phyloP scores from a whole-genome alignment of 768 basidiomycete species.

The Vararia minispora region DNA sequence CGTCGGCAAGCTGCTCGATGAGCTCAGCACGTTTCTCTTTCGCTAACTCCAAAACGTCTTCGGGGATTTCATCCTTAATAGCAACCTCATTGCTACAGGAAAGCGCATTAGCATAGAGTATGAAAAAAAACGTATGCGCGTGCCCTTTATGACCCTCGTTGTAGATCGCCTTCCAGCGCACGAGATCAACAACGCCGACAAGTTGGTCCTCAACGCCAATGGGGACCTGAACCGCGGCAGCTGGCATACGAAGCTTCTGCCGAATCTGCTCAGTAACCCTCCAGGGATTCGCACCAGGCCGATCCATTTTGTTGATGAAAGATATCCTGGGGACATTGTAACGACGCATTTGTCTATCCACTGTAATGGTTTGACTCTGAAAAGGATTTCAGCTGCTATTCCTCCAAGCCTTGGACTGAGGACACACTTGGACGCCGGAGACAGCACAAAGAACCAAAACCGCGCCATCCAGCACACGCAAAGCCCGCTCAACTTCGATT shows the following conservation, averaged over 20 bases:
- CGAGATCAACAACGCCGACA: conserved; percentile 86
- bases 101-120: not conserved
- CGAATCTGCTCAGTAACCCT: conserved; percentile 88
- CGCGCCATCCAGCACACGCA: conserved; percentile 94
- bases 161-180: conserved; percentile 90
- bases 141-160: conserved; percentile 94
- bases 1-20: conserved; percentile 91
- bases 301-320: conserved; percentile 98
- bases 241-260: conserved; percentile 81
- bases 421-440: conserved; percentile 79
- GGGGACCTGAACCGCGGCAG: conserved; percentile 92
- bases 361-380: conserved; percentile 96
- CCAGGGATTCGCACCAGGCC: conserved; percentile 97
- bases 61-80: conserved; percentile 83
- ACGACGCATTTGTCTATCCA: conserved; percentile 96
- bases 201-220: conserved; percentile 86
- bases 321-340: conserved; percentile 94
- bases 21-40: conserved; percentile 82
- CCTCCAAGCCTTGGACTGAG: not conserved
- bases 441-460: conserved; percentile 95
- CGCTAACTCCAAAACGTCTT: conserved; percentile 59
- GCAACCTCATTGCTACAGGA: conserved; percentile 55
- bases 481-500: conserved; percentile 95
- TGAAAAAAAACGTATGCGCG: conserved; percentile 13
- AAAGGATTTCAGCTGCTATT: not conserved